These are phyloP conservation scores for Sanghuangporus weigelae DNA, from an alignment of 1,284 basidiomycete genomes.

Conservation along the genomic window DNA sequence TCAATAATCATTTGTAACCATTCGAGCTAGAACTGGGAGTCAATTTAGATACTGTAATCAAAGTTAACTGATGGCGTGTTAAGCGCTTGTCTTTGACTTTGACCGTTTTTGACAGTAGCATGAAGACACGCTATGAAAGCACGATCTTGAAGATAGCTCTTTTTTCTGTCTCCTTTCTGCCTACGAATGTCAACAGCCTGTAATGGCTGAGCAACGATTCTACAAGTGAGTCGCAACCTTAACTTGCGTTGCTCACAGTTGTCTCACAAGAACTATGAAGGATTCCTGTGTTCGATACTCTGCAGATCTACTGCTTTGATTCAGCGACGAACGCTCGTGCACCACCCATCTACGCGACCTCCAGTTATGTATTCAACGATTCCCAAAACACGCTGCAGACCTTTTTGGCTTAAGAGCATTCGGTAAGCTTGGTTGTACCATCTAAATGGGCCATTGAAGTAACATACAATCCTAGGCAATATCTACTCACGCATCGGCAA, in stretches of 20 bases:
- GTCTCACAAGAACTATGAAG: conserved; percentile 25
- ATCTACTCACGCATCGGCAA: conserved; percentile 81
- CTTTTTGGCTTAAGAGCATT: conserved; percentile 64
- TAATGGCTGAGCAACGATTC: conserved; percentile 13
- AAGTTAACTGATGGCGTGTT: conserved; percentile 6
- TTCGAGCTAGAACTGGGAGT: no score
- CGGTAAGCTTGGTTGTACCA: background rate
- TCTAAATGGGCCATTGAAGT: no score
- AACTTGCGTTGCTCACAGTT: background rate
- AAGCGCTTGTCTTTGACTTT: background rate
- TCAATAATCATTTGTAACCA: no score
- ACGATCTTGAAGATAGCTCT: background rate
- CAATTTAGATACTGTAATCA: no score
- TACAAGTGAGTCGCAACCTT: conserved; percentile 10
- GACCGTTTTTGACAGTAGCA: background rate
- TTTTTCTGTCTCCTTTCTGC: background rate
- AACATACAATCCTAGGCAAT: conserved; percentile 43
- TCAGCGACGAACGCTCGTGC: conserved; percentile 74
- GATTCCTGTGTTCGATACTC: conserved; percentile 74
- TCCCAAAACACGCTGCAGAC: conserved; percentile 84
- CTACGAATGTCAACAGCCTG: background rate
- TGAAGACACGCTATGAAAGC: background rate
- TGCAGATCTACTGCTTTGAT: conserved; percentile 76
- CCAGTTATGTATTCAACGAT: conserved; percentile 78
- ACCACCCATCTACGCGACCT: conserved; percentile 76